Conservation (phyloP, 169 alveolate species). For the Fabrea salina region DNA sequence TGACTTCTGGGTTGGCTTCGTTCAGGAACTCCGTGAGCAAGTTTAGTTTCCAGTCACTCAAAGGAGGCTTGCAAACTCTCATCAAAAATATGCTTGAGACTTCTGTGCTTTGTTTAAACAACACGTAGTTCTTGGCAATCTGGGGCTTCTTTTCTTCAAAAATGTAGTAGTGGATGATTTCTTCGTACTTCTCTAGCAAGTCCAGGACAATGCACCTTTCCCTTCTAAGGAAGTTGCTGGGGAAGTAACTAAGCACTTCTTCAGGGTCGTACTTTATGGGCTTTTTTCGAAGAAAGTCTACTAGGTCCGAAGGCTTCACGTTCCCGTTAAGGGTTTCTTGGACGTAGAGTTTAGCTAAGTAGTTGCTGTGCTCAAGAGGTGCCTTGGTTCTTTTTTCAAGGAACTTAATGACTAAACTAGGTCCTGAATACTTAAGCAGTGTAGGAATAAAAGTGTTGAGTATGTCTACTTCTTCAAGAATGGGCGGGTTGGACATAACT, state of each 20-base stretch:
- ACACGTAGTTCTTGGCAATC: not conserved
- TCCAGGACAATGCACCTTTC: slow-evolving; percentile 28
- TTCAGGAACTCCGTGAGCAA: not conserved
- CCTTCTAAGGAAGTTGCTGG: not conserved
- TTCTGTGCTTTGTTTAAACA: not conserved
- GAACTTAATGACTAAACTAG: not conserved
- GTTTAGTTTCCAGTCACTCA: not conserved
- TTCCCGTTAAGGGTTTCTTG: slow-evolving; percentile 13
- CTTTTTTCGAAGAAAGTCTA: not conserved
- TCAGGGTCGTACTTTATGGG: slow-evolving; percentile 1
- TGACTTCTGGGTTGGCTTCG: not conserved
- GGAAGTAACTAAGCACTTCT: slow-evolving; percentile 13
- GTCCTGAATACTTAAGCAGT: slow-evolving; percentile 14
- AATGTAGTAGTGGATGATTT: slow-evolving; percentile 27
- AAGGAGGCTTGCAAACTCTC: slow-evolving; percentile 23
- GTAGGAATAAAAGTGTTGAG: not conserved
- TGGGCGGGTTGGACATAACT: not conserved
- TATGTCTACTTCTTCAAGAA: not conserved
- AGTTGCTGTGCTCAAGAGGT: not conserved
- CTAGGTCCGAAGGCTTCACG: slow-evolving; percentile 14
- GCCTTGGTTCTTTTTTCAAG: not conserved
- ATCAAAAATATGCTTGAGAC: slow-evolving; percentile 5
- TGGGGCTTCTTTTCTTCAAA: not conserved
- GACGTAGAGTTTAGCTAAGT: slow-evolving; percentile 9
- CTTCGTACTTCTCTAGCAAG: slow-evolving; percentile 22